A percentile compares a stretch with the other conserved stretches of the same genome.
phyloP scores from a whole-genome alignment of 1,284 basidiomycete species.

The Boletus semigastroideus region DNA sequence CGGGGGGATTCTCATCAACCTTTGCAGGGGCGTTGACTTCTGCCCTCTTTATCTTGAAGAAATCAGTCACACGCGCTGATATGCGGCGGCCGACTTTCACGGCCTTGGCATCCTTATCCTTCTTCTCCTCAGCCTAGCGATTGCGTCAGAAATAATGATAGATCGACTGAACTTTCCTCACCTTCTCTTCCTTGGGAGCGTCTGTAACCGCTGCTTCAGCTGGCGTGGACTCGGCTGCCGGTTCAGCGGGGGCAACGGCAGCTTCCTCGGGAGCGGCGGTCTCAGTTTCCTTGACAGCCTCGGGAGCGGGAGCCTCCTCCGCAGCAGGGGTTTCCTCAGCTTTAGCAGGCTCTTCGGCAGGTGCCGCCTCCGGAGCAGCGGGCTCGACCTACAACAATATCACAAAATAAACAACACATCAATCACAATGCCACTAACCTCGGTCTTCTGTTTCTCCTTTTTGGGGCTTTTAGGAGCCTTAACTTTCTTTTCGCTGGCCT shows the following conservation, averaged over 20 bases:
- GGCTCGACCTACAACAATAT: slow-evolving; percentile 15
- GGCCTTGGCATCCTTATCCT: slow-evolving; percentile 45
- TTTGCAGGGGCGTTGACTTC: slow-evolving; percentile 73
- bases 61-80: slow-evolving; percentile 71
- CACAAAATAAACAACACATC: neutral
- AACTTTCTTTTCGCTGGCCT: slow-evolving; percentile 50
- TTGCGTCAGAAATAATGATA: neutral
- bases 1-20: slow-evolving; percentile 80
- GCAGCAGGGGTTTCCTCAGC: slow-evolving; percentile 37
- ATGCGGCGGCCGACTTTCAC: slow-evolving; percentile 72
- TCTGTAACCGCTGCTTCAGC: slow-evolving; percentile 39
- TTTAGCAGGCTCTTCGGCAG: slow-evolving; percentile 39
- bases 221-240: slow-evolving; percentile 27
- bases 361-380: slow-evolving; percentile 29
- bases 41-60: slow-evolving; percentile 76
- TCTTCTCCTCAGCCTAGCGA: slow-evolving; percentile 45
- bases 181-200: slow-evolving; percentile 65
- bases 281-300: slow-evolving; percentile 55
- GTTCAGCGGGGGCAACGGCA: slow-evolving; percentile 34
- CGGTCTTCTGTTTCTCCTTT: slow-evolving; percentile 75
- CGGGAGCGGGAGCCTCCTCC: slow-evolving; percentile 37
- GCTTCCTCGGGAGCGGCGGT: slow-evolving; percentile 34
- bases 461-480: slow-evolving; percentile 51
- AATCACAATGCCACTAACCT: slow-evolving; percentile 38
- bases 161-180: slow-evolving; percentile 21